Evolutionary conservation across 2,329 filamentous ascomycete species (phyloP), one percentile per base, ranked within the genome.

Genomic region (Monosporascus ibericus): DNA sequence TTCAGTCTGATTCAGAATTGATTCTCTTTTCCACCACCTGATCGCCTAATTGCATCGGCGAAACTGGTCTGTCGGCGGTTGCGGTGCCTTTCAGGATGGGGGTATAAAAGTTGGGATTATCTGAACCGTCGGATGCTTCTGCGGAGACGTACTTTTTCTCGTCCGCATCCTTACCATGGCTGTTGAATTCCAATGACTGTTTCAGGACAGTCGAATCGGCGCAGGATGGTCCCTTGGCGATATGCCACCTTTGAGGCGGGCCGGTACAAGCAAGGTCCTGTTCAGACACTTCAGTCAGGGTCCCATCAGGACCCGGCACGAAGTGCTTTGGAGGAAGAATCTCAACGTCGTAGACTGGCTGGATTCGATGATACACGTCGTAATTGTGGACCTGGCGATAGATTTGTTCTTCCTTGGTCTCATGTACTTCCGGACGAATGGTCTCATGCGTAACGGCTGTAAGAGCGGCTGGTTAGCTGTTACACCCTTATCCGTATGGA

Each of bases 311-410:
- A 8, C 55, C 62, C 2, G 52, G 56, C 3, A 67, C 54, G 47
- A 64, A 67, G 51, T 71, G 69, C 1, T 63, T 63, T 3, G 67
- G 59, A 5, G 68, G 66, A 18, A 68, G 57, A 7, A 70, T 52
- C 52, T 70, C 65, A 14, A 68, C 49, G 3, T 66, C 68, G 27
- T 59, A 60, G 46, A 71, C 57, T 3, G 68, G 69, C 39, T 67
- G 68, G 2, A 66, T 58, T 22, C 60, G 60, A 27, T 65, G 65
- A 48, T 65, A 66, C 38, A 67, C 61, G 47, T 70, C 65, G 52
- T 71, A 60, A 8, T 60, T 57, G 47, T 71, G 68, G 51, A 68
- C 66, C 6, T 70, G 65, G n/a, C 68, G 65, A 14, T 64, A 52
- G 47, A 69, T 62, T 30, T 61, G 56, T 51, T 69, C 62, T 52